Percentiles rank a stretch among this genome's conserved stretches.
Conservation (phyloP, 148 eudicot species). For the Vaccinium vitisidaea region DNA sequence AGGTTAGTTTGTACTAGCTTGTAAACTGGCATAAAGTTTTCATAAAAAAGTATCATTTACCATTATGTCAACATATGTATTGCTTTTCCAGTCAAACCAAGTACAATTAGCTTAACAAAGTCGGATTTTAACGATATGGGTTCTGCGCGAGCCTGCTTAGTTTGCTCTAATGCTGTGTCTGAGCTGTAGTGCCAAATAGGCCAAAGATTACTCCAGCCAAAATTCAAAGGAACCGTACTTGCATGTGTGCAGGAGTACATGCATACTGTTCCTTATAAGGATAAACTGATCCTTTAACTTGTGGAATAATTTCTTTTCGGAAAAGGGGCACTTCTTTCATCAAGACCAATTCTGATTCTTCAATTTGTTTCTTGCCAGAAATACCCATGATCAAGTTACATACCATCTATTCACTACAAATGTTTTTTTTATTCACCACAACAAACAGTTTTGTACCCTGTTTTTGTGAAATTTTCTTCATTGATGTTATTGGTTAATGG, state of each 20-base stretch:
- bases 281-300: not conserved
- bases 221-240: not conserved
- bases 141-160: not conserved
- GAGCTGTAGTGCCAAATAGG: not conserved
- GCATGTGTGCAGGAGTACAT: not conserved
- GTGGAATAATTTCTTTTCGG: not conserved
- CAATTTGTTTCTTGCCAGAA: not conserved
- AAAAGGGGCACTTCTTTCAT: not conserved
- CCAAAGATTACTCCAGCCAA: not conserved
- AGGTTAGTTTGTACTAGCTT: conserved; percentile 30
- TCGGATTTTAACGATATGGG: not conserved
- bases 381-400: not conserved
- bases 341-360: not conserved
- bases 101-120: not conserved
- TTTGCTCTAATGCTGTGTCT: not conserved
- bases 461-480: not conserved
- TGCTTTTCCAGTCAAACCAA: not conserved
- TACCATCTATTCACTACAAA: not conserved
- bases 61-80: not conserved
- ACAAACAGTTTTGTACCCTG: not conserved
- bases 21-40: not conserved
- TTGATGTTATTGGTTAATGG: not conserved
- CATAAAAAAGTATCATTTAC: not conserved
- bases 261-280: not conserved
- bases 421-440: not conserved